Conservation (phyloP, 2,329 filamentous ascomycete species). For the Ceratocystis variospora region DNA sequence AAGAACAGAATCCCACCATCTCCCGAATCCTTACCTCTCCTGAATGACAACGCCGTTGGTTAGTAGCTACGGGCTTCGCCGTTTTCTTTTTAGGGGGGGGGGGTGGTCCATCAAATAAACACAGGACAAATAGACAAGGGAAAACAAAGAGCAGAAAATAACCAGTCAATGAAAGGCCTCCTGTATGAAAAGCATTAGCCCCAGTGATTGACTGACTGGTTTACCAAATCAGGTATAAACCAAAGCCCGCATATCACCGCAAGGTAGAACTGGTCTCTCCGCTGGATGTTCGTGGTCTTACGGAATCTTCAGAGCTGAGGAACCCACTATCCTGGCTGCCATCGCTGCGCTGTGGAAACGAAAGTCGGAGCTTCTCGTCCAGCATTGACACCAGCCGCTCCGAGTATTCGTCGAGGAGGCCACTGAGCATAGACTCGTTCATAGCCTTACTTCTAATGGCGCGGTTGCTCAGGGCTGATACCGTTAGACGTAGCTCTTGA, state of each 20-base stretch:
- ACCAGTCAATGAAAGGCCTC: neutral
- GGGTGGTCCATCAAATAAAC: neutral
- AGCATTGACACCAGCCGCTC: conserved; percentile 57
- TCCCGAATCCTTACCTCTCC: neutral
- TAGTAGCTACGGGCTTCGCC: neutral
- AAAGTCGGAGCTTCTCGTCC: conserved; percentile 53
- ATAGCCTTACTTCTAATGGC: conserved; percentile 40
- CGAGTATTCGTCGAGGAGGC: conserved; percentile 61
- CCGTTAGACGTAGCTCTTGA: conserved; percentile 49
- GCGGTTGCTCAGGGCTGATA: conserved; percentile 45
- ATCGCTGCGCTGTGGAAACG: conserved; percentile 26
- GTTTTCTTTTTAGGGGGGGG: neutral
- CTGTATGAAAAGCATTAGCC: neutral
- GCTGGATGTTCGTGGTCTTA: conserved; percentile 26
- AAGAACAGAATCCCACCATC: neutral
- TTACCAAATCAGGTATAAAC: neutral
- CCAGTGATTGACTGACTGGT: neutral
- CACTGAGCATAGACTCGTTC: conserved; percentile 45
- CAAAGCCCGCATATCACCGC: conserved; percentile 4
- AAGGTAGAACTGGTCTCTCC: conserved; percentile 26
- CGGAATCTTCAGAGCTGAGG: conserved; percentile 21
- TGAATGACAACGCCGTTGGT: neutral
- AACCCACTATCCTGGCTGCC: conserved; percentile 14
- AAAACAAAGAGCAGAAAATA: neutral
- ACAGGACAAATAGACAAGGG: neutral